These are phyloP conservation scores for Peronospora farinosa DNA, from an alignment of 352 stramenopile genomes.

Conservation along the genomic window DNA sequence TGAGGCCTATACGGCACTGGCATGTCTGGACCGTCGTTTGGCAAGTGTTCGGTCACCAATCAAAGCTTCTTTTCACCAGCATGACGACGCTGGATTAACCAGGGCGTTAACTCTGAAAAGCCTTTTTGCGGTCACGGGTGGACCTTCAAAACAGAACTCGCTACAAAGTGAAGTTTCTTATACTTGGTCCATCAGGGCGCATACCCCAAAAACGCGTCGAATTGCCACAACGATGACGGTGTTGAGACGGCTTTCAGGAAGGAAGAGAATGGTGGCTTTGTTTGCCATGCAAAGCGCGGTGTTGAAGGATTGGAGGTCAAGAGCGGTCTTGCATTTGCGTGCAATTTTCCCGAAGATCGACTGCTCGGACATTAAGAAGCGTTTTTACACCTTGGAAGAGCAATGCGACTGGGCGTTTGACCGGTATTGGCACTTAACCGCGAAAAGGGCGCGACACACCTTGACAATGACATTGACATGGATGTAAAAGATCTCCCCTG, in stretches of 20 bases:
- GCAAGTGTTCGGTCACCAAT: slow-evolving; percentile 83
- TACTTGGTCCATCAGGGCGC: slow-evolving; percentile 46
- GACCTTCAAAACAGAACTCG: slow-evolving; percentile 93
- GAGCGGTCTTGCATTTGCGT: slow-evolving; percentile 58
- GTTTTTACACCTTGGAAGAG: slow-evolving; percentile 53
- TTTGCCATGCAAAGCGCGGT: slow-evolving; percentile 68
- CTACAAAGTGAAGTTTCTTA: slow-evolving; percentile 88
- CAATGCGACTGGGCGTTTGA: slow-evolving; percentile 74
- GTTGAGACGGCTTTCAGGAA: slow-evolving; percentile 55
- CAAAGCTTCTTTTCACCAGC: slow-evolving; percentile 78
- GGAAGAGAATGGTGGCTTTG: slow-evolving; percentile 71
- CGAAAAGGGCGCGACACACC: slow-evolving; percentile 63
- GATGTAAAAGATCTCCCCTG: slow-evolving; percentile 29
- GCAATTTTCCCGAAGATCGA: slow-evolving; percentile 51
- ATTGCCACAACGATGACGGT: slow-evolving; percentile 50
- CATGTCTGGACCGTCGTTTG: slow-evolving; percentile 82
- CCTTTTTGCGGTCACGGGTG: slow-evolving; percentile 91
- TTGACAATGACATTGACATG: too few relatives aligned
- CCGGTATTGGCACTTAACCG: slow-evolving; percentile 72
- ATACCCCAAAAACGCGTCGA: slow-evolving; percentile 73
- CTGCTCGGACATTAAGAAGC: slow-evolving; percentile 48
- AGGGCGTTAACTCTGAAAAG: slow-evolving; percentile 87
- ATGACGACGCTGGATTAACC: slow-evolving; percentile 76
- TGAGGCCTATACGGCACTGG: slow-evolving; percentile 80
- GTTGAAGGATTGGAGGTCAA: slow-evolving; percentile 61